A percentile compares a stretch with the other conserved stretches of the same genome.
phyloP scores from a whole-genome alignment of 495 filamentous ascomycete genomes.

The Xylaria telfairii region DNA sequence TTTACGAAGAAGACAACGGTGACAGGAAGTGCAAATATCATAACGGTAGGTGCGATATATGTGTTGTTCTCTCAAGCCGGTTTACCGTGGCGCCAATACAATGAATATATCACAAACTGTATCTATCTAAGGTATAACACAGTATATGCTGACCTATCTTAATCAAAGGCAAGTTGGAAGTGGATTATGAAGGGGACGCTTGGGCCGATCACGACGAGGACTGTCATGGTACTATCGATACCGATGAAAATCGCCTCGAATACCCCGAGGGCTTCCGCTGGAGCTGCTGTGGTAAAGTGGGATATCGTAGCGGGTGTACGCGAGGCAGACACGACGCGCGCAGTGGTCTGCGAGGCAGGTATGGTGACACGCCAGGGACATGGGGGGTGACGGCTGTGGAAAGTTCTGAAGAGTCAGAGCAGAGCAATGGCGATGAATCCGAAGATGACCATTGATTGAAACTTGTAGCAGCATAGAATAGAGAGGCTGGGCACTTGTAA shows the following conservation, averaged over 20 bases:
- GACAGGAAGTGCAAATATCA: constrained; percentile 1
- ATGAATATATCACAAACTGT: not conserved
- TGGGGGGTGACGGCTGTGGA: not conserved
- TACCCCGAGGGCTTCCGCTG: not conserved
- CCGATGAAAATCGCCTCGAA: not conserved
- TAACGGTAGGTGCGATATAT: not conserved
- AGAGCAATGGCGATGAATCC: not conserved
- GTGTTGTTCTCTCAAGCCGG: not conserved
- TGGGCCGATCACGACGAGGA: not conserved
- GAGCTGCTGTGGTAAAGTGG: not conserved
- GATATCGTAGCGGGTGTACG: not conserved
- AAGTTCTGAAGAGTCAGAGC: too few species aligned
- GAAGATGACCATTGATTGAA: not conserved
- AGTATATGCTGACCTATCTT: not conserved
- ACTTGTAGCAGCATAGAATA: not conserved
- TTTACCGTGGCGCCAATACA: not conserved
- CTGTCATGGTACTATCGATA: not conserved
- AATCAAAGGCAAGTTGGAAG: not conserved
- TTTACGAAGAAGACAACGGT: not conserved
- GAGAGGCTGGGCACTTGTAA: not conserved
- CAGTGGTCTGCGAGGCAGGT: not conserved
- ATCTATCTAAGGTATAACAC: not conserved
- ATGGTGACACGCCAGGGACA: not conserved
- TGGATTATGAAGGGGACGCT: not conserved
- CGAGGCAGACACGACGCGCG: not conserved